Evolutionary conservation across 768 basidiomycete genomes (phyloP).

Genomic region (Trametes maxima): DNA sequence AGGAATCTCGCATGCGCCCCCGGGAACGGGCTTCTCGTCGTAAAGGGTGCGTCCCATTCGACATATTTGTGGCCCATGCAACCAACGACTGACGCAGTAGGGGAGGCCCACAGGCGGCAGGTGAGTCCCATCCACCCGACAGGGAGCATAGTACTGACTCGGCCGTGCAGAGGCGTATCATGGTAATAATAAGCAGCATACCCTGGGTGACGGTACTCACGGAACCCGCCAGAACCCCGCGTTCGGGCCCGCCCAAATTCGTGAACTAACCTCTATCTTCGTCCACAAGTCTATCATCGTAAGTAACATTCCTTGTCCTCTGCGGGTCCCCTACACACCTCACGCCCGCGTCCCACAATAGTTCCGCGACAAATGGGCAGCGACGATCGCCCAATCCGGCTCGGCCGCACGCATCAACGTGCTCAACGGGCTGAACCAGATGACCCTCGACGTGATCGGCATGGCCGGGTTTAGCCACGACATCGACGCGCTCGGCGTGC

Average conservation of each 20-base stretch:
- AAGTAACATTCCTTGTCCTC: background rate
- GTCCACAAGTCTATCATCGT: slow-evolving; percentile 31
- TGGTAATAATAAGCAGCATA: background rate
- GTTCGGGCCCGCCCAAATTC: slow-evolving; percentile 32
- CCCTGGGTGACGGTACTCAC: background rate
- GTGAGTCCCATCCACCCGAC: background rate
- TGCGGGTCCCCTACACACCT: no score
- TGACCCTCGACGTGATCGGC: slow-evolving; percentile 4
- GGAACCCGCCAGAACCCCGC: slow-evolving; percentile 27
- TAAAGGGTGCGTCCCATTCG: no score
- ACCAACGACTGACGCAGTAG: background rate
- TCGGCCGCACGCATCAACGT: background rate
- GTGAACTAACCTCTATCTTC: slow-evolving; percentile 25
- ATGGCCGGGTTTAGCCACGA: slow-evolving; percentile 35
- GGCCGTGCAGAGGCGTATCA: background rate
- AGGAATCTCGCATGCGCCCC: no score
- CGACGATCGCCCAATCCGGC: background rate
- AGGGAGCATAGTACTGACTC: background rate
- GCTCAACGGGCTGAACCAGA: background rate
- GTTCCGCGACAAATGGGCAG: background rate
- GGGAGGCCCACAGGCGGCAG: slow-evolving; percentile 1
- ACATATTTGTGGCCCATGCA: no score
- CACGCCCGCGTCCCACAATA: background rate
- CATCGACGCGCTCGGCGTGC: slow-evolving; percentile 32
- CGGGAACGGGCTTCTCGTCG: no score